These are phyloP conservation scores for Candida glucosophila DNA, from an alignment of 1,139 yeast species.

Conservation along the genomic window DNA sequence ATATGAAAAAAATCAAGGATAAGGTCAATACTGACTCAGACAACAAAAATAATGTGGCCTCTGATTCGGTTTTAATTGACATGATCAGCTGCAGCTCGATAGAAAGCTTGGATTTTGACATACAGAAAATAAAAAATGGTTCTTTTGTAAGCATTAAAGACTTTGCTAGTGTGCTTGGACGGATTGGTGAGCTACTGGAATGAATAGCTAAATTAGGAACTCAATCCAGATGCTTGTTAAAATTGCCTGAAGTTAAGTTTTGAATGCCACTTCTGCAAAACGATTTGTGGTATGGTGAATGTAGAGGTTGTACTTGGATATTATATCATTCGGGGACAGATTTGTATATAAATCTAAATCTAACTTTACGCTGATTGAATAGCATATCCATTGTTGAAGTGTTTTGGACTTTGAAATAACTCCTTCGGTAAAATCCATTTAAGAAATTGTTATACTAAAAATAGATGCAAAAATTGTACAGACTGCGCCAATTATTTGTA, in stretches of 20 bases:
- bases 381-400: no score
- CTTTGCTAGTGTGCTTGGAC: constrained; percentile 36
- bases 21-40: constrained; percentile 17
- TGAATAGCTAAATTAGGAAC: background rate
- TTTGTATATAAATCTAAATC: no score
- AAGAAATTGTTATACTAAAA: no score
- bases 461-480: no score
- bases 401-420: no score
- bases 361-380: no score
- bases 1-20: constrained; percentile 22
- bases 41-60: constrained; percentile 10
- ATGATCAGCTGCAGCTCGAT: constrained; percentile 33
- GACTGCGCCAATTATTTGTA: no score
- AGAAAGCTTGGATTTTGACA: constrained; percentile 30
- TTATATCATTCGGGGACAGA: constrained; percentile 6
- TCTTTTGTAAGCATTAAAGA: constrained; percentile 28
- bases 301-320: constrained; percentile 6
- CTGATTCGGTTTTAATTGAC: constrained; percentile 32
- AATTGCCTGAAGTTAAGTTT: constrained; percentile 13
- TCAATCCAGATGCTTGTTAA: constrained; percentile 7
- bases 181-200: constrained; percentile 26
- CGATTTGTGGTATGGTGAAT: constrained; percentile 14
- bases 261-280: constrained; percentile 15
- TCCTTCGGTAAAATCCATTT: no score
- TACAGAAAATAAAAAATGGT: constrained; percentile 18